Evolutionary conservation across 768 basidiomycete species (phyloP).

Genomic region (Clitopilus hobsonii): DNA sequence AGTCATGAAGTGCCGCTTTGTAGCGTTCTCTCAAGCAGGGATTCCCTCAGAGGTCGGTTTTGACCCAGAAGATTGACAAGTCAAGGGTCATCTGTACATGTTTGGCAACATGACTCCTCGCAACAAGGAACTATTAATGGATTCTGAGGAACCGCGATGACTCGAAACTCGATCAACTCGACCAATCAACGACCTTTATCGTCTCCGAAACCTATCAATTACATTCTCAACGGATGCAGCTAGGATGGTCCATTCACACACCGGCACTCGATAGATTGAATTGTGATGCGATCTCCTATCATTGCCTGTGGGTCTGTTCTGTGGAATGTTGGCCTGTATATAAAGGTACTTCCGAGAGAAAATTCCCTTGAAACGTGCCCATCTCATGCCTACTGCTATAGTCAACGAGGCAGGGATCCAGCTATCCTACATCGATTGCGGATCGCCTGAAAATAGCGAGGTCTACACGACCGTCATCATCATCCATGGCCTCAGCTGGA

Average conservation of each 20-base stretch:
- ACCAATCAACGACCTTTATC: not conserved
- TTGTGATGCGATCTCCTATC: too few relatives aligned
- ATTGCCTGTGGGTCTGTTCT: too few relatives aligned
- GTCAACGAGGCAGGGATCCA: slow-evolving; percentile 6
- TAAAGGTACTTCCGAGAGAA: too few relatives aligned
- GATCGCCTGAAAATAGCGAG: not conserved
- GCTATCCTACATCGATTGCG: slow-evolving; percentile 12
- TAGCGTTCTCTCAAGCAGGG: not conserved
- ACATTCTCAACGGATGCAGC: too few relatives aligned
- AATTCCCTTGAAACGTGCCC: not conserved
- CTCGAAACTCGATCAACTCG: not conserved
- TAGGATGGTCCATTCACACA: too few relatives aligned
- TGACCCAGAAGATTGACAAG: too few relatives aligned
- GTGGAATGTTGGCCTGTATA: too few relatives aligned
- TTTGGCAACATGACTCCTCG: too few relatives aligned
- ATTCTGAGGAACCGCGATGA: not conserved
- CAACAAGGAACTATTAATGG: not conserved
- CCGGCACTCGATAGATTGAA: too few relatives aligned
- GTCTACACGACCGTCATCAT: slow-evolving; percentile 14
- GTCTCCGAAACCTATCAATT: not conserved
- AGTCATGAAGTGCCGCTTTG: not conserved
- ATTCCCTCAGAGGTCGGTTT: too few relatives aligned
- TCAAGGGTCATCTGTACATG: too few relatives aligned
- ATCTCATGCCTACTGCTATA: not conserved
- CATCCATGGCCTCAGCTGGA: slow-evolving; percentile 17